Percentiles rank a stretch among this genome's conserved stretches.
Evolutionary conservation across 805 yeast genomes (phyloP).

Genomic region (Wickerhamiella cacticola): DNA sequence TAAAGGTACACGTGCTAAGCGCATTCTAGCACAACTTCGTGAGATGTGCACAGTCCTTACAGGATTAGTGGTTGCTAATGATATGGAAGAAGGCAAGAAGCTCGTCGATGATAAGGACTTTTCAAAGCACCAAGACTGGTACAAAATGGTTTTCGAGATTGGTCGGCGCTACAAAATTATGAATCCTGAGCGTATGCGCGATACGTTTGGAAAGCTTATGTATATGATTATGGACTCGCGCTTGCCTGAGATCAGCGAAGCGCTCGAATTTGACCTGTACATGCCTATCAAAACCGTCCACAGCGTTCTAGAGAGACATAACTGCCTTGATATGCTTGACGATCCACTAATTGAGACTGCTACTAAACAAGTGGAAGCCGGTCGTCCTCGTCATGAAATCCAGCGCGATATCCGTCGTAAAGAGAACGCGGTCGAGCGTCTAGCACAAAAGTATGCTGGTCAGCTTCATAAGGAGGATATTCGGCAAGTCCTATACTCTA

Average conservation of each 20-base stretch:
- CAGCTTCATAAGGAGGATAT: constrained; percentile 40
- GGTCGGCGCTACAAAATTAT: constrained; percentile 72
- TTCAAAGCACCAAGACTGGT: constrained; percentile 61
- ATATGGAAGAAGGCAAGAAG: constrained; percentile 55
- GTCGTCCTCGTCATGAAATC: constrained; percentile 42
- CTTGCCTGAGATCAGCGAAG: constrained; percentile 53
- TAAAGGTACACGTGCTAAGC: constrained; percentile 52
- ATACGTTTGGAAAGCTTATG: constrained; percentile 64
- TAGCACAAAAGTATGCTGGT: constrained; percentile 38
- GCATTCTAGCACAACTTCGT: constrained; percentile 58
- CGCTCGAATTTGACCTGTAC: constrained; percentile 65
- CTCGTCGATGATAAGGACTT: constrained; percentile 52
- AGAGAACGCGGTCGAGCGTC: constrained; percentile 53
- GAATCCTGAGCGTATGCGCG: constrained; percentile 75
- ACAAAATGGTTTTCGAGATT: constrained; percentile 55
- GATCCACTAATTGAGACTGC: constrained; percentile 53
- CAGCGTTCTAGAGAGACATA: constrained; percentile 34
- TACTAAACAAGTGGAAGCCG: constrained; percentile 53
- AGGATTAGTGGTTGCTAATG: constrained; percentile 67
- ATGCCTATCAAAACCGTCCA: constrained; percentile 58
- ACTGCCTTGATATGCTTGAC: constrained; percentile 36
- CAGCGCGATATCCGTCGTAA: constrained; percentile 50
- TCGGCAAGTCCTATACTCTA: constrained; percentile 60
- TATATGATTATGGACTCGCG: constrained; percentile 81
- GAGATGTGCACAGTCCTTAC: constrained; percentile 71